Evolutionary conservation across 73 alveolate species (phyloP), one percentile per base, ranked within the genome.

Genomic region (Symbiodinium natans): DNA sequence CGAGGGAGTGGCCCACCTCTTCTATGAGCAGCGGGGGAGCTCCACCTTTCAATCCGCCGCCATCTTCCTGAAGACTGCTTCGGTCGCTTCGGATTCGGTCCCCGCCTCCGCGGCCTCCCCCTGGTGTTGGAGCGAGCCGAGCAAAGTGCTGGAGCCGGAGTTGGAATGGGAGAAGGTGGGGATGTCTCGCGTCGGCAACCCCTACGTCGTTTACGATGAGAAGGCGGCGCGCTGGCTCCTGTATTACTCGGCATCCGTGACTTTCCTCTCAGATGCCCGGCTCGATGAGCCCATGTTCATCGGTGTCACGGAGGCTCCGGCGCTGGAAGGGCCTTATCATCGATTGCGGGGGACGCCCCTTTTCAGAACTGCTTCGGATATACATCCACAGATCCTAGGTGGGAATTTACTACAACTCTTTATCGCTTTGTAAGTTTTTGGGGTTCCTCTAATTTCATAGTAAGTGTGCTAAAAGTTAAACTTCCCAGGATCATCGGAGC

Each of bases 161-260:
- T 36, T 63, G 80, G 80, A 63, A 36, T 63, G 80, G 80, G 80
- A 63, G 80, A 63, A 63, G 36, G 80, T 63, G 1, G 80, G 80
- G 4, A 63, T 23, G 80, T 63, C 80, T 31, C 80, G 80, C 13
- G 80, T 63, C 36, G 80, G 80, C 80, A 63, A 29, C 80, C 80
- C 80, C 40, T 63, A 23, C 80, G 80, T 29, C 4, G 80, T 63
- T 31, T 29, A 29, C 40, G 80, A 63, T 29, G 80, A 63, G 36
- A 63, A 63, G 33, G 36, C 38, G 17, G 80, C 7, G 27, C 80
- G 80, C 36, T 63, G 80, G 80, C 36, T 63, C 38, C 4, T 63
- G 80, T 63, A 63, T 17, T 63, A 63, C 80, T 63, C 80, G 38
- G 80, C 80, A 27, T 63, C 80, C 80, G 36, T 63, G 9, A 63